A percentile compares a stretch with the other conserved stretches of the same genome.
These are phyloP conservation scores for Podospora comata DNA, from an alignment of 495 filamentous ascomycete genomes.

Conservation along the genomic window DNA sequence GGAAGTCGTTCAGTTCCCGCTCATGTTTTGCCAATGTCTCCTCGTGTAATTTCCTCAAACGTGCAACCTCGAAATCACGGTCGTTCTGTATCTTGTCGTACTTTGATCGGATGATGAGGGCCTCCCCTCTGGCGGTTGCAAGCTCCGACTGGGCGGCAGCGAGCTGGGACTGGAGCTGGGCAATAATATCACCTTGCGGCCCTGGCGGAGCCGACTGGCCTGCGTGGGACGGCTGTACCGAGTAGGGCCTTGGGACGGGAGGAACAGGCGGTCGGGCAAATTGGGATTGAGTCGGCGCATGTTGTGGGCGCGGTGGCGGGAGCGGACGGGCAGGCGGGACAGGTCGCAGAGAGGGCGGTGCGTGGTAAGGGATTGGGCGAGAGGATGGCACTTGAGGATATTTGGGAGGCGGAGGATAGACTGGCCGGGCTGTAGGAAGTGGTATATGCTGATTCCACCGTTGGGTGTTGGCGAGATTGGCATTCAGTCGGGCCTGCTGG, in stretches of 20 bases:
- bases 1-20: conserved; percentile 42
- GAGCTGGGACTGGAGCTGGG: conserved; percentile 33
- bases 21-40: conserved; percentile 49
- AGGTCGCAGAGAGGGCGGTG: conserved; percentile 20
- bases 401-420: conserved; percentile 7
- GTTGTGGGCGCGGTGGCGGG: conserved; percentile 11
- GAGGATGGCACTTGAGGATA: neutral
- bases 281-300: conserved; percentile 20
- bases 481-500: conserved; percentile 16
- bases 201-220: conserved; percentile 7
- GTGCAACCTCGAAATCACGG: conserved; percentile 46
- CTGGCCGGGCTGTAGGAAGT: conserved; percentile 16
- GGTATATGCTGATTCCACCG: conserved; percentile 26
- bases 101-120: conserved; percentile 52
- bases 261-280: conserved; percentile 22
- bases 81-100: conserved; percentile 38
- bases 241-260: conserved; percentile 13
- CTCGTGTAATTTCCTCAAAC: conserved; percentile 43
- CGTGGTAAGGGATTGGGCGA: conserved; percentile 15
- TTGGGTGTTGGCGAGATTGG: conserved; percentile 24
- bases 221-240: conserved; percentile 20
- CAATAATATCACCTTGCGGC: conserved; percentile 26
- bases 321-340: conserved; percentile 22
- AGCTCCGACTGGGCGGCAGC: conserved; percentile 42
- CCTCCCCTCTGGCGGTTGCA: conserved; percentile 48